Evolutionary conservation across 192 early-diverging fungal genomes (phyloP).

Genomic region (Lobosporangium transversale): DNA sequence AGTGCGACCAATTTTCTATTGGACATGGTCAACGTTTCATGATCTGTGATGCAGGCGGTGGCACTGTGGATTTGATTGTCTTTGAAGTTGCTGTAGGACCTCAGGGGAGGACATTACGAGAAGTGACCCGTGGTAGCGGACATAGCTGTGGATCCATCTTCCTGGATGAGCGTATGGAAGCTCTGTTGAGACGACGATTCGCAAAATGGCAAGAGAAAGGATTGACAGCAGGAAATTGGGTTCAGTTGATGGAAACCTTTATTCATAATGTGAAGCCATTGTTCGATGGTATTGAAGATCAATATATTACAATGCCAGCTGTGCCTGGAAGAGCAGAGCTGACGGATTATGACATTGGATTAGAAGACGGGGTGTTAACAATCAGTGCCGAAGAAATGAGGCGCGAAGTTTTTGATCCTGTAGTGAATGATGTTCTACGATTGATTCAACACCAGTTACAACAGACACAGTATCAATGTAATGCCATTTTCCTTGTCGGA

Average conservation of each 20-base stretch:
- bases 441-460: constrained; percentile 63
- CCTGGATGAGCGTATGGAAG: constrained; percentile 59
- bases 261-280: constrained; percentile 62
- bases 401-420: constrained; percentile 67
- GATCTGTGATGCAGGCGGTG: constrained; percentile 60
- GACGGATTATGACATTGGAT: constrained; percentile 49
- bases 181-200: constrained; percentile 51
- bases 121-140: constrained; percentile 60
- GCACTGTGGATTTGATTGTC: constrained; percentile 61
- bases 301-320: constrained; percentile 54
- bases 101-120: constrained; percentile 53
- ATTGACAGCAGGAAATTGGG: constrained; percentile 41
- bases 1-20: constrained; percentile 50
- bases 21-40: constrained; percentile 55
- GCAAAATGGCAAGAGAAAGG: constrained; percentile 56
- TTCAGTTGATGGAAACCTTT: constrained; percentile 59
- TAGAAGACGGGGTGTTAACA: constrained; percentile 60
- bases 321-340: constrained; percentile 49
- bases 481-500: constrained; percentile 66
- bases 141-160: constrained; percentile 65
- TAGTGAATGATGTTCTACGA: constrained; percentile 61
- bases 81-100: constrained; percentile 61
- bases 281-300: constrained; percentile 57
- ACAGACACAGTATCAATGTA: constrained; percentile 41
- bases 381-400: constrained; percentile 58